These are phyloP conservation scores for Venturia nashicola DNA, from an alignment of 2,329 filamentous ascomycete species.

Conservation along the genomic window DNA sequence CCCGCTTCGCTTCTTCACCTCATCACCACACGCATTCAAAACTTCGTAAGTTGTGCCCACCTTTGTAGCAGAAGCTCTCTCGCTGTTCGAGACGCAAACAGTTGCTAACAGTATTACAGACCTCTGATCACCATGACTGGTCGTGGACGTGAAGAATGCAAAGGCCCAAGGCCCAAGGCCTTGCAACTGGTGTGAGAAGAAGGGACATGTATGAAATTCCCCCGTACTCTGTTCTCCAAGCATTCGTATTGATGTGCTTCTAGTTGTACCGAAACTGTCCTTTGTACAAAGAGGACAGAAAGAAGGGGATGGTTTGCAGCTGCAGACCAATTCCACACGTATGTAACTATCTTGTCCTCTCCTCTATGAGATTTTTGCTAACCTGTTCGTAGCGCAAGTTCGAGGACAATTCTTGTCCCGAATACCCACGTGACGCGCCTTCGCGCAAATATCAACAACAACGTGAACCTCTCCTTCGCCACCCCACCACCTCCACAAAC, in stretches of 20 bases:
- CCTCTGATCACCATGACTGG: neutral
- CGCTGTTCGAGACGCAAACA: neutral
- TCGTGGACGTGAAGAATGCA: neutral
- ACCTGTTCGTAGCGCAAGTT: neutral
- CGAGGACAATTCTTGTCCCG: neutral
- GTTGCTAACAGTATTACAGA: neutral
- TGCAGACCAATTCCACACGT: neutral
- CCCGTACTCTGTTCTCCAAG: neutral
- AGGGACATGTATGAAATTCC: neutral
- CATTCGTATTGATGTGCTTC: neutral
- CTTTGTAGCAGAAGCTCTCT: neutral
- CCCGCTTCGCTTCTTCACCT: neutral
- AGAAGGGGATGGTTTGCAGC: neutral
- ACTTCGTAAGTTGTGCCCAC: neutral
- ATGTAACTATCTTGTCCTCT: neutral
- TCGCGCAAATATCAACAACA: neutral
- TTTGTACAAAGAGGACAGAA: neutral
- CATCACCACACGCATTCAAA: neutral
- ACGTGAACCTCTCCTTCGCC: no score
- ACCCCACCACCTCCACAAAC: neutral
- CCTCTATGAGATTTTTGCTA: neutral
- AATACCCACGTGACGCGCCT: neutral
- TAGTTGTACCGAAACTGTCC: neutral
- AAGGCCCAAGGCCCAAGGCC: neutral
- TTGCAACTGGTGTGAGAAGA: neutral